A percentile compares a stretch with the other conserved stretches of the same genome.
phyloP scores from a whole-genome alignment of 2,329 filamentous ascomycete species.

The Ustulina deusta region DNA sequence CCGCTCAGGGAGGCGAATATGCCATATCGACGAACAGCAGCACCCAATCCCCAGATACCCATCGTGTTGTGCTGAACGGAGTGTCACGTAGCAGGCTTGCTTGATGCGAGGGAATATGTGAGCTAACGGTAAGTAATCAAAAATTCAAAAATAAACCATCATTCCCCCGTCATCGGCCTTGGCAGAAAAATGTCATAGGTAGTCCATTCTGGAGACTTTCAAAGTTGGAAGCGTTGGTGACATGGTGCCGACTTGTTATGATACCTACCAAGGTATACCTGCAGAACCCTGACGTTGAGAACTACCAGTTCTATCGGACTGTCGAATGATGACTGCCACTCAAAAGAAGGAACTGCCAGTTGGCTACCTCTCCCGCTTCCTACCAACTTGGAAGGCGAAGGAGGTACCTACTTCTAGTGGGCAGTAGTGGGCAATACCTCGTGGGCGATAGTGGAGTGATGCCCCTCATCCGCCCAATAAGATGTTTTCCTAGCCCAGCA shows the following conservation, averaged over 20 bases:
- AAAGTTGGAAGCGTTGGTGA: too few relatives aligned
- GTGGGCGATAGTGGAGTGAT: too few relatives aligned
- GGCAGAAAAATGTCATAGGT: not conserved
- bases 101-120: not conserved
- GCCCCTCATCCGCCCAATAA: not conserved
- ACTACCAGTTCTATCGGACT: not conserved
- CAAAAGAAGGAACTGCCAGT: not conserved
- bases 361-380: not conserved
- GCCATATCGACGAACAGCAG: slow-evolving; percentile 66
- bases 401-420: not conserved
- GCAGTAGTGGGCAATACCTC: too few relatives aligned
- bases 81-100: not conserved
- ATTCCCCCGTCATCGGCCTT: not conserved
- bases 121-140: not conserved
- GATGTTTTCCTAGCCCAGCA: not conserved
- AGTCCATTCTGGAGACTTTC: not conserved
- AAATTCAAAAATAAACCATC: not conserved
- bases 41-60: slow-evolving; percentile 70
- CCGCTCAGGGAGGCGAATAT: slow-evolving; percentile 56
- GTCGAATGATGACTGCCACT: not conserved
- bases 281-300: not conserved
- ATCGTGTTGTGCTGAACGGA: slow-evolving; percentile 51
- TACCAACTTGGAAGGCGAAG: too few relatives aligned
- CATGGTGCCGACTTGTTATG: too few relatives aligned
- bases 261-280: not conserved